Conservation (phyloP, 805 yeast species). For the Clavispora vitiphila region DNA sequence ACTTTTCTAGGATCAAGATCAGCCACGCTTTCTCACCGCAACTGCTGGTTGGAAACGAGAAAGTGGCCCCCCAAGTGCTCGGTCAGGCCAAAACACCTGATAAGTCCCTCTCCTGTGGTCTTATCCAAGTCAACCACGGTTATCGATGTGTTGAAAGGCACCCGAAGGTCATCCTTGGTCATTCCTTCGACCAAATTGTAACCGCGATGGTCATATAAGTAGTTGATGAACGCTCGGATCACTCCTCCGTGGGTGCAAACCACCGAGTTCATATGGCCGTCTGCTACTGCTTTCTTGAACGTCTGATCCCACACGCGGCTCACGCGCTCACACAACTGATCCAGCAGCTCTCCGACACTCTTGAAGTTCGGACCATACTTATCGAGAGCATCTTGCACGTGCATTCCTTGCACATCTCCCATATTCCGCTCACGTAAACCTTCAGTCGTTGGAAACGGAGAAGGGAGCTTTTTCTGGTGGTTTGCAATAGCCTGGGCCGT, state of each 20-base stretch:
- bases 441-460: slow-evolving; percentile 19
- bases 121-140: slow-evolving; percentile 58
- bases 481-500: slow-evolving; percentile 46
- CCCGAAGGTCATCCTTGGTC: slow-evolving; percentile 38
- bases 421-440: slow-evolving; percentile 66
- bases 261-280: slow-evolving; percentile 45
- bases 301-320: slow-evolving; percentile 40
- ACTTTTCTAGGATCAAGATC: no score
- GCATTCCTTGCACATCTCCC: slow-evolving; percentile 78
- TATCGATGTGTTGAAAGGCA: slow-evolving; percentile 74
- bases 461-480: slow-evolving; percentile 22
- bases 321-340: slow-evolving; percentile 46
- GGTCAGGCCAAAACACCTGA: slow-evolving; percentile 60
- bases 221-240: slow-evolving; percentile 53
- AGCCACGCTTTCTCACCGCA: slow-evolving; percentile 6
- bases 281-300: slow-evolving; percentile 30
- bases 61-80: slow-evolving; percentile 53
- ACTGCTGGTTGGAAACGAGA: slow-evolving; percentile 18
- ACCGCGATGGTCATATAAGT: slow-evolving; percentile 38
- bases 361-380: slow-evolving; percentile 53
- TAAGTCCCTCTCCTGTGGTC: slow-evolving; percentile 35
- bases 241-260: slow-evolving; percentile 82
- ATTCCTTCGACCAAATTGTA: slow-evolving; percentile 37
- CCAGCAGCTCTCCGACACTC: slow-evolving; percentile 59
- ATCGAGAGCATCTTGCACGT: slow-evolving; percentile 58